Percentiles rank a stretch among this genome's conserved stretches.
Conservation (phyloP, 2,329 filamentous ascomycete genomes). For the Fusarium oligoseptatum region DNA sequence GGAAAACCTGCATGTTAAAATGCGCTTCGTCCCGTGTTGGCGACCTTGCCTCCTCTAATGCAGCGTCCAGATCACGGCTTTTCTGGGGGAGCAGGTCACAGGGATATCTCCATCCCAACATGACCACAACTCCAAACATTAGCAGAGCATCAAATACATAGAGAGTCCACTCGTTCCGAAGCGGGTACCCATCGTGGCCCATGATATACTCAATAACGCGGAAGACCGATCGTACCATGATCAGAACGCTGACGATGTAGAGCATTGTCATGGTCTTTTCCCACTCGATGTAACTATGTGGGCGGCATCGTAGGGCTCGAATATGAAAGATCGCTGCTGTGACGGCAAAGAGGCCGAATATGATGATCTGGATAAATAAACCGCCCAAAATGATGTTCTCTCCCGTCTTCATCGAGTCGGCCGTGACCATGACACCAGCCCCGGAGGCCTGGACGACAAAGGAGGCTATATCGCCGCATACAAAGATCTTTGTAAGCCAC, state of each 20-base stretch:
- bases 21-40: background rate
- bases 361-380: background rate
- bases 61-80: background rate
- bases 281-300: background rate
- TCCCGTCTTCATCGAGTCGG: background rate
- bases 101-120: background rate
- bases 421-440: background rate
- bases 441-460: background rate
- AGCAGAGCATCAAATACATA: background rate
- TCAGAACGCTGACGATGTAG: background rate
- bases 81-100: background rate
- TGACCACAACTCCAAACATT: background rate
- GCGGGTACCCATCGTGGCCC: background rate
- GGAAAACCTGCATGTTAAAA: background rate
- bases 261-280: background rate
- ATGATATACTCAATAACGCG: background rate
- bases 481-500: background rate
- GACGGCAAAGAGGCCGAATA: background rate
- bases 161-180: background rate
- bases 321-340: background rate
- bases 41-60: background rate
- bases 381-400: background rate
- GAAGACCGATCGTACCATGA: background rate
- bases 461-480: background rate
- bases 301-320: background rate